These are phyloP conservation scores for Ceriops zippeliana DNA, from an alignment of 345 rosid genomes.

Conservation along the genomic window DNA sequence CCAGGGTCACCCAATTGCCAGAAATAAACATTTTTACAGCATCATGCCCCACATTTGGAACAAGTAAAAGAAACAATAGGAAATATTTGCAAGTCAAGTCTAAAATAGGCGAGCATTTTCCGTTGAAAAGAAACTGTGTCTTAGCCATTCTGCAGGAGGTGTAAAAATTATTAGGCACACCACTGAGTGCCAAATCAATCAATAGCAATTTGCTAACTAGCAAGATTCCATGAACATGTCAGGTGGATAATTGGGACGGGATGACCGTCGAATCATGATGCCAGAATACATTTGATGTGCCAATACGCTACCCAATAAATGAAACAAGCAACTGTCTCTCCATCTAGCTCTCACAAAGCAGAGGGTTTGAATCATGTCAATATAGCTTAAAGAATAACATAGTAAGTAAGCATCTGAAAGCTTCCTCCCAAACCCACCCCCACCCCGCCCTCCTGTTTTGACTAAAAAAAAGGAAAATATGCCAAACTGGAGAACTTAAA, in stretches of 20 bases:
- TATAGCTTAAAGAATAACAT: too few relatives aligned
- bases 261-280: not conserved
- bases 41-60: too few relatives aligned
- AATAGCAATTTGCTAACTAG: too few relatives aligned
- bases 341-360: not conserved
- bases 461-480: too few relatives aligned
- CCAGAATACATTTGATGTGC: not conserved
- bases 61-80: too few relatives aligned
- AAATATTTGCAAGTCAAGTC: not conserved
- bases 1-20: too few relatives aligned
- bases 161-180: not conserved
- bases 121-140: not conserved
- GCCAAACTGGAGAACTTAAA: not conserved
- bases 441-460: too few relatives aligned
- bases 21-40: too few relatives aligned
- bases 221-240: not conserved
- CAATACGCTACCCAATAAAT: not conserved
- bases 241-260: not conserved
- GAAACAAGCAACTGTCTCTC: not conserved
- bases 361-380: too few relatives aligned
- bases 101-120: too few relatives aligned
- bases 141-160: not conserved
- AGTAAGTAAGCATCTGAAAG: not conserved
- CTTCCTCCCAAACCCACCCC: too few relatives aligned
- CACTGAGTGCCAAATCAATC: too few relatives aligned